These are phyloP conservation scores for Eucalyptus lansdowneana DNA, from an alignment of 345 rosid species.

Conservation along the genomic window DNA sequence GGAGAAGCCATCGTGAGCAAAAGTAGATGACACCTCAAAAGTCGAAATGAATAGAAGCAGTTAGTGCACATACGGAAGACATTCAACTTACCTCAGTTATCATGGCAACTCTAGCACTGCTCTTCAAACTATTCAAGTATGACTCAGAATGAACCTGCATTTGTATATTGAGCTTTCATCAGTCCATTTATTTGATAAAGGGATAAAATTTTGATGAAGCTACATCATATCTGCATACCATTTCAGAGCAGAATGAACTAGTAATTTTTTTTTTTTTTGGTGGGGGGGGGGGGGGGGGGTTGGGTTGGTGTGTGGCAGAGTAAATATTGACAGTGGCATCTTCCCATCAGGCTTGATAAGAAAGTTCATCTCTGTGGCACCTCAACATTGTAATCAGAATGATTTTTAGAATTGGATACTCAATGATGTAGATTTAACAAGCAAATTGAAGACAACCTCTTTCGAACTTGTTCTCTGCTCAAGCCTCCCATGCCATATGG, in stretches of 20 bases:
- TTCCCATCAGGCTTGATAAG: not conserved
- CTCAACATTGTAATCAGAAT: not conserved
- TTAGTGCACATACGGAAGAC: not conserved
- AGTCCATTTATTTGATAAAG: not conserved
- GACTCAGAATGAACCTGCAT: conserved; percentile 67
- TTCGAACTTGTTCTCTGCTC: not conserved
- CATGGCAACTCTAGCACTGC: conserved; percentile 62
- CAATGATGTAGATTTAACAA: not conserved
- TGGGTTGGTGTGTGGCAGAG: no score
- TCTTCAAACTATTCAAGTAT: conserved; percentile 70
- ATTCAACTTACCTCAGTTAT: conserved; percentile 57
- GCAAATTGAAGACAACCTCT: not conserved
- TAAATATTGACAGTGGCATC: not conserved
- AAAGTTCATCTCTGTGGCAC: not conserved
- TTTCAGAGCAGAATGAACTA: not conserved
- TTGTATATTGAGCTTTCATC: not conserved
- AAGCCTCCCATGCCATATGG: not conserved
- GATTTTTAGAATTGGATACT: not conserved
- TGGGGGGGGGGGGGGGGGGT: accelerated
- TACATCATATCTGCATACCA: not conserved
- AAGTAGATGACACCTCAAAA: not conserved
- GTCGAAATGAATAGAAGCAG: not conserved
- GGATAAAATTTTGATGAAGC: not conserved
- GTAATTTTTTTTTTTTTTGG: no score
- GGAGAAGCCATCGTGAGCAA: not conserved